Base-by-base conservation (phyloP, 345 rosid species). In the Arabis alpina region DNA sequence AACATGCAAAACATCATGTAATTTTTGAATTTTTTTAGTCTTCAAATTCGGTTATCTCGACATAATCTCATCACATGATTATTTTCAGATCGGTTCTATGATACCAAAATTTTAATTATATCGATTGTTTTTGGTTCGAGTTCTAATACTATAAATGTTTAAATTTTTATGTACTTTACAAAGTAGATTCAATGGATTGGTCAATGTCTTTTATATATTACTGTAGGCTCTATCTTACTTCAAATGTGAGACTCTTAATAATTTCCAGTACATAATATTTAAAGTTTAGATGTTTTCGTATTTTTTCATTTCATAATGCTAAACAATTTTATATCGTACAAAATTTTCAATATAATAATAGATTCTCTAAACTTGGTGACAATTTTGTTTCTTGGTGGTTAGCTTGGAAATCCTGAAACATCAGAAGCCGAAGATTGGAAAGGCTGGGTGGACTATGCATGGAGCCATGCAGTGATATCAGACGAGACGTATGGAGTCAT, bases 401-500 rank as follows among this genome's bases (percentile, higher is more conserved):
- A 93, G 97, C 55, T 93, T 79, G 98, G 98, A 10, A 93, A 93
- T 80, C 98, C 98, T 4, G 96, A 93, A 81, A 88, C 98, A 28
- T 72, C 80, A 16, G 78, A 73, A 11, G 83, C 85, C 0, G 93
- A 93, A 51, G 98, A 93, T 72, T 93, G 97, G 98, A 68, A 70
- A 50, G 98, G 98, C 4, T 45, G 83, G 50, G 86, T 88, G 68
- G 98, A 93, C 70, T 88, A 90, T 54, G 96, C 98, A 9, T 93
- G 96, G 98, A 93, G 98, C 76, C 98, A 93, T 76, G 97, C 96
- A 0, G 81, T 93, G 14, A 80, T 90, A 68, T 90, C 98, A 12
- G 93, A 93, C 71, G 97, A 90, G 81, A 87, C 93, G 14, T 85
- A 86, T 76, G 66, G 73, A 50, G 74, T 72, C 34, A 93, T 93